phyloP scores from a whole-genome alignment of 2,329 filamentous ascomycete species.

The Akanthomyces muscarius region DNA sequence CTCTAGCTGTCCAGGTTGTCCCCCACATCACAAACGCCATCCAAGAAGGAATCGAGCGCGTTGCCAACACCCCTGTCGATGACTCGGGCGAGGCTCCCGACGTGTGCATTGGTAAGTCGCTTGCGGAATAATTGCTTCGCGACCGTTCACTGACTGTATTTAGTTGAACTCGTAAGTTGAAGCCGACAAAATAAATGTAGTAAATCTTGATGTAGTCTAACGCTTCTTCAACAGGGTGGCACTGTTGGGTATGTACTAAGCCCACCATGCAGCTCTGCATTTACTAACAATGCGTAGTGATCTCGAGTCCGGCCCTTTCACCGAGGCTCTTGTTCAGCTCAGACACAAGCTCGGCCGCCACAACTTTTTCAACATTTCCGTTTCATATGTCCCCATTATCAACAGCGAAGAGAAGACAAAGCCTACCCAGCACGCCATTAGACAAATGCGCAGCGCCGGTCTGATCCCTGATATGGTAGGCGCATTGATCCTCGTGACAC shows the following conservation, averaged over 20 bases:
- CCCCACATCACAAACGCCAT: slow-evolving; percentile 90
- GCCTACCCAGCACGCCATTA: slow-evolving; percentile 88
- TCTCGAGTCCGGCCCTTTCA: slow-evolving; percentile 82
- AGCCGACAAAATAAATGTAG: not conserved
- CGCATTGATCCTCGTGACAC: not conserved
- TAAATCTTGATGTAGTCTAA: not conserved
- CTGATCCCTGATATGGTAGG: slow-evolving; percentile 64
- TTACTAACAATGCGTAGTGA: slow-evolving; percentile 44
- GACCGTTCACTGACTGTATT: slow-evolving; percentile 21
- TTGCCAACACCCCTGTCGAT: slow-evolving; percentile 81
- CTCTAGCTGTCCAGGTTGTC: slow-evolving; percentile 41
- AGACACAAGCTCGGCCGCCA: slow-evolving; percentile 65
- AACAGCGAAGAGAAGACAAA: slow-evolving; percentile 86
- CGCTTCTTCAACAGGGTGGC: slow-evolving; percentile 42
- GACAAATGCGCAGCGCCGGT: slow-evolving; percentile 76
- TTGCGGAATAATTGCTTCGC: not conserved
- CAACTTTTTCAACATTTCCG: slow-evolving; percentile 86
- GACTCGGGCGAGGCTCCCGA: slow-evolving; percentile 79
- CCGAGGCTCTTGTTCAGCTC: slow-evolving; percentile 80
- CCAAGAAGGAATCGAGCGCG: slow-evolving; percentile 86
- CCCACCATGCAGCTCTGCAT: not conserved
- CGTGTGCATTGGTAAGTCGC: slow-evolving; percentile 75
- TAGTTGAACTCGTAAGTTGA: slow-evolving; percentile 36
- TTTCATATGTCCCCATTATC: slow-evolving; percentile 70
- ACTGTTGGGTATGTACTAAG: slow-evolving; percentile 46